Evolutionary conservation across 179 eudicot species (phyloP).

Genomic region (Beta macrorhiza): DNA sequence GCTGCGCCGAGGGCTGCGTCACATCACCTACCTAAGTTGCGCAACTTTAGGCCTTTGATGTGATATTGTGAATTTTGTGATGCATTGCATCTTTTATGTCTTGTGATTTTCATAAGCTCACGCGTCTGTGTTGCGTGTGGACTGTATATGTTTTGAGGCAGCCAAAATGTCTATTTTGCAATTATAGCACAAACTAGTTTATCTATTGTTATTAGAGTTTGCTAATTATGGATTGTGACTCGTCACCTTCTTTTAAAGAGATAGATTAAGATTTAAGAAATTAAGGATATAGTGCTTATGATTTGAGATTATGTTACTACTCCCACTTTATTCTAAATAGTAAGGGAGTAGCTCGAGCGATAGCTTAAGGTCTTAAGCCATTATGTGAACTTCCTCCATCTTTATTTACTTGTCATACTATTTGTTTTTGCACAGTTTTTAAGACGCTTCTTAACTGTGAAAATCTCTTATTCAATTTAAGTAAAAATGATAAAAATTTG

Average conservation of each 20-base stretch:
- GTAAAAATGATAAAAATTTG: no score
- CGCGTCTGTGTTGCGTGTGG: not conserved
- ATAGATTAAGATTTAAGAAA: not conserved
- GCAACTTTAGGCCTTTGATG: no score
- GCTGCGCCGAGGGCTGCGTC: no score
- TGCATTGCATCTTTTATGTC: not conserved
- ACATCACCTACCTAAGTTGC: no score
- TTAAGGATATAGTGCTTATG: not conserved
- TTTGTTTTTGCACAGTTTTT: no score
- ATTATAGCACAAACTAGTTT: not conserved
- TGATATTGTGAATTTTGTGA: not conserved
- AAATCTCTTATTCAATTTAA: no score
- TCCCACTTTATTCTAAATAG: no score
- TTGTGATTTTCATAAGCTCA: not conserved
- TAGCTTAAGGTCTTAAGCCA: no score
- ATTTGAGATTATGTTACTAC: not conserved
- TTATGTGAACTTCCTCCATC: no score
- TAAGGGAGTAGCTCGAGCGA: no score
- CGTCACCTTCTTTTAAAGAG: not conserved
- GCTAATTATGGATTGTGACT: not conserved
- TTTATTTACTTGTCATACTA: no score
- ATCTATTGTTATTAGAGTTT: not conserved
- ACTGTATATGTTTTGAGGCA: not conserved
- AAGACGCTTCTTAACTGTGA: no score
- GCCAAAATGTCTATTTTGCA: slow-evolving; percentile 1